Percentiles rank a stretch among this genome's conserved stretches.
Evolutionary conservation across 768 basidiomycete genomes (phyloP).

Genomic region (Podaxis carcinomalis): DNA sequence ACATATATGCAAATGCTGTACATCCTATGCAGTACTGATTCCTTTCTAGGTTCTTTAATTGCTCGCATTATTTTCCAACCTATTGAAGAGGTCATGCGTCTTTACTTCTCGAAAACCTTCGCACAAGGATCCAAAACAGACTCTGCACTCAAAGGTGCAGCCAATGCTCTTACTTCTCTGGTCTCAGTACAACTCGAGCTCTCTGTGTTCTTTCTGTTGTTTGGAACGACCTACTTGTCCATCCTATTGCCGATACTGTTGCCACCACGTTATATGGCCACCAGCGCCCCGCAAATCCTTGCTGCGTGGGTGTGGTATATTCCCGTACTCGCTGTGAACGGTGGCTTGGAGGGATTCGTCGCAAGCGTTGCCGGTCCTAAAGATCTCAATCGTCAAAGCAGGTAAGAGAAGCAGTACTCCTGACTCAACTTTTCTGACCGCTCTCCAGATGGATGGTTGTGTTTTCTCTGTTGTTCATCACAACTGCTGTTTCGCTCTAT

Average conservation of each 20-base stretch:
- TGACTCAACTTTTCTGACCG: slow-evolving; percentile 4
- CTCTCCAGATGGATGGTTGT: slow-evolving; percentile 65
- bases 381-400: slow-evolving; percentile 69
- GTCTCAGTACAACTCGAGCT: slow-evolving; percentile 64
- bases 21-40: background rate
- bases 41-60: slow-evolving; percentile 71
- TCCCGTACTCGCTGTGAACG: slow-evolving; percentile 87
- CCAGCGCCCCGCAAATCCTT: slow-evolving; percentile 79
- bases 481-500: slow-evolving; percentile 44
- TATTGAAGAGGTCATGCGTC: slow-evolving; percentile 85
- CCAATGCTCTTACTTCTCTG: slow-evolving; percentile 50
- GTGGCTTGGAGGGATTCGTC: slow-evolving; percentile 88
- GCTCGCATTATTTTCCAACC: slow-evolving; percentile 95
- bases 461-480: slow-evolving; percentile 69
- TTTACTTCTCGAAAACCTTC: slow-evolving; percentile 79
- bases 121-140: slow-evolving; percentile 14
- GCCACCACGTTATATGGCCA: slow-evolving; percentile 62
- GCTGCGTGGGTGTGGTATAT: slow-evolving; percentile 83
- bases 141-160: slow-evolving; percentile 34
- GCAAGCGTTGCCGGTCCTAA: slow-evolving; percentile 66
- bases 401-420: slow-evolving; percentile 27
- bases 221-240: slow-evolving; percentile 73
- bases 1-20: slow-evolving; percentile 17
- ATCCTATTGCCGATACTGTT: slow-evolving; percentile 67
- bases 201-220: slow-evolving; percentile 65